Base-by-base conservation (phyloP, 2,329 filamentous ascomycete species). In the Tolypocladium cylindrosporum region DNA sequence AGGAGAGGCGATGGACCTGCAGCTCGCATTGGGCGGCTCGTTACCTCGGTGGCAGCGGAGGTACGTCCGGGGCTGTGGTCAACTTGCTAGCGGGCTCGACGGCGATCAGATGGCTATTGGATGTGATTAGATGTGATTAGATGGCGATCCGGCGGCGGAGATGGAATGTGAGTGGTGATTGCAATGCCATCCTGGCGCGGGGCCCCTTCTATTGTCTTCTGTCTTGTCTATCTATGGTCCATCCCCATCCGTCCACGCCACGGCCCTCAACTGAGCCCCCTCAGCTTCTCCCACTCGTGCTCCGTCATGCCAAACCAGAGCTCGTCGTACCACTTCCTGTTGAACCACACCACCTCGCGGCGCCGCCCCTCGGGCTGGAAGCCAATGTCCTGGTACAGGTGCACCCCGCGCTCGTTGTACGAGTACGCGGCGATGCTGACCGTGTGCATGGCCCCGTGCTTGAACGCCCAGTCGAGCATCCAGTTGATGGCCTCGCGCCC, bases 381-480 rank as follows among this genome's bases (percentile, higher is more conserved):
- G 0, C 78, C 76, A 4, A 79, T 61, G 56, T 68, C 68, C 65
- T 74, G 64, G 63, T 79, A 80, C 63, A 80, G 59, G 21, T 68
- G 67, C 3, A 70, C 56, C 1, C 75, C 77, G 1, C 74, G 68
- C 40, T 66, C 64, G 59, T 79, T 80, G 62, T 69, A 80, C 19
- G 65, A 72, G 48, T 76, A 73, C 7, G 70, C 71, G 9, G 65
- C 62, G 19, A 80, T 69, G 41, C 65, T 66, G 37, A 80, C 71
- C 11, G 72, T 67, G 60, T 80, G 77, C 67, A 80, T 61, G 10
- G 73, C 74, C 4, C 69, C 75, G 34, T 69, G 67, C 37, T 61
- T 61, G 62, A 80, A 81, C 0, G 73, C 73, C 71, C 76, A 80
- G 52, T 75, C 69, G n/a, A 79, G 61, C 8, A 67, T 71, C 77